Conservation (phyloP, 306 rosid species). For the Trifolium fragiferum region DNA sequence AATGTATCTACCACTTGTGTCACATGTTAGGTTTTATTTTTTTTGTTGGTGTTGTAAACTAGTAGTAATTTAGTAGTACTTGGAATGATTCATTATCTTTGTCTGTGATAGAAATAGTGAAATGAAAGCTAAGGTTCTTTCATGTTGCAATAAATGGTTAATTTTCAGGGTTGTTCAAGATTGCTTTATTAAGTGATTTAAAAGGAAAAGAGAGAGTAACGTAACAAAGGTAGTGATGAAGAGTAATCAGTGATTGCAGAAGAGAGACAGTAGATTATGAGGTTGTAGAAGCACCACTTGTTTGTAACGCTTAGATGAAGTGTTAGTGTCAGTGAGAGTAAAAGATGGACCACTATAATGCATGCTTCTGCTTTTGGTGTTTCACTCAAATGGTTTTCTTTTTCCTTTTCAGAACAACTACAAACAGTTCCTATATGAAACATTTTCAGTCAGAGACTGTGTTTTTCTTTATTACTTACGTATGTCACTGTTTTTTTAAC, state of each 20-base stretch:
- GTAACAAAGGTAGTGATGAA: conserved; percentile 38
- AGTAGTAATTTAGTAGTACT: conserved; percentile 8
- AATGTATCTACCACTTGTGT: too few relatives aligned
- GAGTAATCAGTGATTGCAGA: conserved; percentile 51
- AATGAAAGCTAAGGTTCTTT: conserved; percentile 50
- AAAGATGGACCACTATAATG: conserved; percentile 53
- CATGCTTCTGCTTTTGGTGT: conserved; percentile 56
- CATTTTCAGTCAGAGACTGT: conserved; percentile 44
- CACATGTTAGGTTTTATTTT: background rate
- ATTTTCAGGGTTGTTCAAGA: conserved; percentile 26
- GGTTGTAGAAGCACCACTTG: conserved; percentile 21
- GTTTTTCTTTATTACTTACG: conserved; percentile 3
- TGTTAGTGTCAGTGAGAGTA: conserved; percentile 42
- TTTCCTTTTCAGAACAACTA: conserved; percentile 64
- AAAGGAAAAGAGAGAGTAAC: conserved; percentile 27
- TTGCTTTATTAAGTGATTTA: background rate
- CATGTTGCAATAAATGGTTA: conserved; percentile 44
- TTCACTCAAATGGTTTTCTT: conserved; percentile 54
- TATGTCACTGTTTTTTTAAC: conserved; percentile 26
- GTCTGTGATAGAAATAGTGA: conserved; percentile 50
- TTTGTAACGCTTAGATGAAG: conserved; percentile 41
- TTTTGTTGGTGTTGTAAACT: background rate
- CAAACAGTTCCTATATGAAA: conserved; percentile 48
- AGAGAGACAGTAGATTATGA: conserved; percentile 47
- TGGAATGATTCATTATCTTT: conserved; percentile 5